phyloP scores from a whole-genome alignment of 2,329 filamentous ascomycete genomes.

The Gnomoniopsis smithogilvyi region DNA sequence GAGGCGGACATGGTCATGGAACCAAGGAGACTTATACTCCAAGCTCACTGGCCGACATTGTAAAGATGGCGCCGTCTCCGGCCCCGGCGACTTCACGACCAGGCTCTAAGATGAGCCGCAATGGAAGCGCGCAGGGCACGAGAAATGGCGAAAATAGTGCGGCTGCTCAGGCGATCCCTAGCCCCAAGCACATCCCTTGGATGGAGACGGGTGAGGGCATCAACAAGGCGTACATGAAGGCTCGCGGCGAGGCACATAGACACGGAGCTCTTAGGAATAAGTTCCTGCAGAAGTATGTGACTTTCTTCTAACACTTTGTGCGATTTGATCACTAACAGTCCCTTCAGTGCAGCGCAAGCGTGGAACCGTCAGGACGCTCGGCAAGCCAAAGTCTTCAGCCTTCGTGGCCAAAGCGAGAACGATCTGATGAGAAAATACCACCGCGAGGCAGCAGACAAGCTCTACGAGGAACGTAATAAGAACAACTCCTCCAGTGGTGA shows the following conservation, averaged over 20 bases:
- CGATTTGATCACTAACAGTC: not conserved
- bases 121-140: slow-evolving; percentile 62
- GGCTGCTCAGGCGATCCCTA: slow-evolving; percentile 78
- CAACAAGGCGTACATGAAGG: slow-evolving; percentile 93
- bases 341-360: slow-evolving; percentile 80
- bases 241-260: slow-evolving; percentile 92
- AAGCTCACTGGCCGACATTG: slow-evolving; percentile 85
- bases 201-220: slow-evolving; percentile 86
- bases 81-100: slow-evolving; percentile 57
- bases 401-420: slow-evolving; percentile 94
- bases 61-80: slow-evolving; percentile 93
- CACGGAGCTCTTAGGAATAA: slow-evolving; percentile 96
- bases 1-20: slow-evolving; percentile 73
- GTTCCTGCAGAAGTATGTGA: slow-evolving; percentile 80
- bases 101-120: slow-evolving; percentile 55
- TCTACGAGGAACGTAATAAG: slow-evolving; percentile 93
- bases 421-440: slow-evolving; percentile 97
- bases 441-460: slow-evolving; percentile 82
- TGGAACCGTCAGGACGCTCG: slow-evolving; percentile 98
- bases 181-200: slow-evolving; percentile 93
- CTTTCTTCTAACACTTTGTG: not conserved
- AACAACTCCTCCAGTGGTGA: slow-evolving; percentile 59
- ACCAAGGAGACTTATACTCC: slow-evolving; percentile 66
- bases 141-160: slow-evolving; percentile 73
- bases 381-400: slow-evolving; percentile 89